Percentiles rank a stretch among this genome's conserved stretches.
Conservation (phyloP, 148 eudicot genomes). For the Fagopyrum homotropicum region DNA sequence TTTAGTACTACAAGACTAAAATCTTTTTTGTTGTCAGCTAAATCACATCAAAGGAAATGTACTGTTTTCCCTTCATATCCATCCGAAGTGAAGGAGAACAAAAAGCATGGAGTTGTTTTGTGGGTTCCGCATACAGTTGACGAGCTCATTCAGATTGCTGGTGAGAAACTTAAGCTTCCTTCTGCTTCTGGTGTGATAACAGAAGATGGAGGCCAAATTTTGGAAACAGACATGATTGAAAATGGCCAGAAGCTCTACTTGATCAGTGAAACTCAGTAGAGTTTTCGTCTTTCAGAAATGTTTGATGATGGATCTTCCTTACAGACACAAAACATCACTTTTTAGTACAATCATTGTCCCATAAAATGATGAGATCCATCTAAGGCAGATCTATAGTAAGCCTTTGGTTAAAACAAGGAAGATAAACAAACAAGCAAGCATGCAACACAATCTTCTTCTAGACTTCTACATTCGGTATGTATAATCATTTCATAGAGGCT, state of each 20-base stretch:
- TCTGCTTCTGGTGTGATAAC: conserved; percentile 43
- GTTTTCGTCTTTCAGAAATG: background rate
- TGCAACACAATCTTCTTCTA: too few relatives aligned
- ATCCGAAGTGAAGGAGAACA: conserved; percentile 36
- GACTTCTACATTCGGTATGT: background rate
- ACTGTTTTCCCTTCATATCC: conserved; percentile 60
- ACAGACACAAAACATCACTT: background rate
- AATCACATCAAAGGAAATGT: conserved; percentile 40
- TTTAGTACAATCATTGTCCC: background rate
- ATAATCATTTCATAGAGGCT: background rate
- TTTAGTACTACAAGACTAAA: background rate
- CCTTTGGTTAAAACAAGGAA: too few relatives aligned
- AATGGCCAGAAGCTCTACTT: conserved; percentile 74
- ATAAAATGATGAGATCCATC: background rate
- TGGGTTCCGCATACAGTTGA: conserved; percentile 72
- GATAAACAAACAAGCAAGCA: too few relatives aligned
- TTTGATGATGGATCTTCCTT: background rate
- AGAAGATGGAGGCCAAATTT: conserved; percentile 70
- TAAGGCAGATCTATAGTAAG: background rate
- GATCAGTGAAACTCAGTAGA: conserved; percentile 33
- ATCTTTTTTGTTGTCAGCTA: conserved; percentile 20
- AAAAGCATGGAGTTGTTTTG: conserved; percentile 48
- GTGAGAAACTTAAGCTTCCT: conserved; percentile 34
- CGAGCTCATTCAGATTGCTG: conserved; percentile 46
- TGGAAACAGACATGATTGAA: conserved; percentile 65